These are phyloP conservation scores for Eucalyptus pauciflora DNA, from an alignment of 345 rosid species.

Conservation along the genomic window DNA sequence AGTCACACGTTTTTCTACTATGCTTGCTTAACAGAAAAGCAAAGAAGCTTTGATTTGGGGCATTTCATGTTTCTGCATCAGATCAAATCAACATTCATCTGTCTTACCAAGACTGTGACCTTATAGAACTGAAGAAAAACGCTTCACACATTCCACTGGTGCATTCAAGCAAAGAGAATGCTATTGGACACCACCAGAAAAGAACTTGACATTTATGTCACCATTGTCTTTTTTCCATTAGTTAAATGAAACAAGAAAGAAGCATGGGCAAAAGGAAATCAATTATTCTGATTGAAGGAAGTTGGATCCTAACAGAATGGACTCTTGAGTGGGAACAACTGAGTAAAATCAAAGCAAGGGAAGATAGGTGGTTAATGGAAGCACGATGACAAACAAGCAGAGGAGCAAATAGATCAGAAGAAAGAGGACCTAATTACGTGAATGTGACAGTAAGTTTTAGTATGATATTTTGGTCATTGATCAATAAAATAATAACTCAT, in stretches of 20 bases:
- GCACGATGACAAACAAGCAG: background rate
- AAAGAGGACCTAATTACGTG: background rate
- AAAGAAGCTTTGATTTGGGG: background rate
- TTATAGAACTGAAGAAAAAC: background rate
- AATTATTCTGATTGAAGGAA: background rate
- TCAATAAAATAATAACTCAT: background rate
- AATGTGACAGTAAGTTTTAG: background rate
- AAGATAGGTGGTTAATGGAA: background rate
- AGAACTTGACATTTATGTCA: background rate
- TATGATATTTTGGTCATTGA: background rate
- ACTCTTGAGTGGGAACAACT: background rate
- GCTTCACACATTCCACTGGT: background rate
- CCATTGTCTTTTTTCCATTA: background rate
- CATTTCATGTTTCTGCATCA: background rate
- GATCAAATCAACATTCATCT: background rate
- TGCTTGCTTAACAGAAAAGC: background rate
- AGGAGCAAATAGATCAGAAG: background rate
- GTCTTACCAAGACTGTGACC: background rate
- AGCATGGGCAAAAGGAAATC: background rate
- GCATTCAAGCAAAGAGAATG: background rate
- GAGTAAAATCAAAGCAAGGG: background rate
- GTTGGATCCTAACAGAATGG: background rate
- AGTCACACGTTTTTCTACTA: background rate
- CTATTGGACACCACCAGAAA: background rate
- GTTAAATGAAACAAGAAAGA: background rate